phyloP scores from a whole-genome alignment of 2,329 filamentous ascomycete species.

The Trichophyton benhamiae region DNA sequence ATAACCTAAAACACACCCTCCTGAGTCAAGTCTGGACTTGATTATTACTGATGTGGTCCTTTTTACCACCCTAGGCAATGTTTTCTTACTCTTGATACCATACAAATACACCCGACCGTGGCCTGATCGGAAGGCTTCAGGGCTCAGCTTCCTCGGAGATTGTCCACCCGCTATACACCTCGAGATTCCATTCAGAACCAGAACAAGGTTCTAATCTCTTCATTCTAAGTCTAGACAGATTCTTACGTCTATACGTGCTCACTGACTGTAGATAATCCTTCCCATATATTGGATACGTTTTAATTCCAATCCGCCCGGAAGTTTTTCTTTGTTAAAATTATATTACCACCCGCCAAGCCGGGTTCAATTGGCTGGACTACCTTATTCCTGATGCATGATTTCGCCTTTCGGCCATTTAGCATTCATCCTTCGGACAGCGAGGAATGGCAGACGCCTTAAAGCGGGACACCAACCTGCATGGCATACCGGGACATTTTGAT shows the following conservation, averaged over 20 bases:
- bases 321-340: background rate
- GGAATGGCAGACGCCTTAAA: background rate
- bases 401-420: background rate
- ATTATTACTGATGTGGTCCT: background rate
- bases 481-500: background rate
- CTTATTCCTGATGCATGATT: background rate
- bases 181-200: slow-evolving; percentile 4
- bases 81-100: background rate
- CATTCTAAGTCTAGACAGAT: background rate
- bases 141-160: background rate
- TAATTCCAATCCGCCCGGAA: background rate
- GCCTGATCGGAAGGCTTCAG: background rate
- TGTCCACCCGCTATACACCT: background rate
- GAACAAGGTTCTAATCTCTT: slow-evolving; percentile 4
- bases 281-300: background rate
- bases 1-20: background rate
- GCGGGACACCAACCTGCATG: background rate
- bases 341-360: background rate
- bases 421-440: background rate
- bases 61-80: background rate
- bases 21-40: background rate
- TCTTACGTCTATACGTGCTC: background rate
- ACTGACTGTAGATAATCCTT: background rate
- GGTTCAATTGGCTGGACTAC: background rate
- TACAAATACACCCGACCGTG: background rate